Base-by-base conservation (phyloP, 2,329 filamentous ascomycete species). In the Aspergillus arachidicola region DNA sequence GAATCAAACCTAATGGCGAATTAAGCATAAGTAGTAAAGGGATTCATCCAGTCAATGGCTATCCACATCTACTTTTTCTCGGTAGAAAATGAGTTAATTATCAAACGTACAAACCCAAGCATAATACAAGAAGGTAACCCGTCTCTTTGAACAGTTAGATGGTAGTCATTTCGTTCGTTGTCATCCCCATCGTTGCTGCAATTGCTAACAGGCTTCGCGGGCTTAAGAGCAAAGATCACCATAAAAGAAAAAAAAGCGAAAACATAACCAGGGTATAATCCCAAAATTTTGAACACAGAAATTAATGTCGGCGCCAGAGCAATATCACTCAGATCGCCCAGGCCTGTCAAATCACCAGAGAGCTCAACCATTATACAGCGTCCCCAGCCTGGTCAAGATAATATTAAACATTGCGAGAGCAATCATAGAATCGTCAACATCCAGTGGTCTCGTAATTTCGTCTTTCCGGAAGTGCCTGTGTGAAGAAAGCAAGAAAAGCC, bases 241-340 rank as follows among this genome's bases (percentile, higher is more conserved):
- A 51, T 51, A 62, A 30, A 65, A 69, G 68, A 28, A 58, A 64
- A 56, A 4, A 28, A 28, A 28, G 66, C 59, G 64, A 65, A 72
- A 66, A 67, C 58, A 64, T 60, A 57, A 64, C 66, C 69, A 66
- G 70, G 68, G 69, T 66, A 67, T 67, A 68, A 67, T 68, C 71
- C 70, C 62, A 68, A 72, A 74, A 51, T 70, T 76, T 60, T 73
- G 70, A 63, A 73, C 72, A 74, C 62, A 68, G 67, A 68, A 71
- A 66, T 64, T 60, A 65, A 67, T 38, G 60, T 48, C 32, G 60
- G 55, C 50, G 55, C 34, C 46, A 54, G 23, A 58, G 62, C 55
- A 57, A 46, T 28, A 34, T 64, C 51, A 30, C 57, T 60, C 51
- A 50, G 48, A 48, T 62, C 50, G 38, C 50, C 23, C 51, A 45